Evolutionary conservation across 2,329 filamentous ascomycete genomes (phyloP).

Genomic region (Penicillium sp.): DNA sequence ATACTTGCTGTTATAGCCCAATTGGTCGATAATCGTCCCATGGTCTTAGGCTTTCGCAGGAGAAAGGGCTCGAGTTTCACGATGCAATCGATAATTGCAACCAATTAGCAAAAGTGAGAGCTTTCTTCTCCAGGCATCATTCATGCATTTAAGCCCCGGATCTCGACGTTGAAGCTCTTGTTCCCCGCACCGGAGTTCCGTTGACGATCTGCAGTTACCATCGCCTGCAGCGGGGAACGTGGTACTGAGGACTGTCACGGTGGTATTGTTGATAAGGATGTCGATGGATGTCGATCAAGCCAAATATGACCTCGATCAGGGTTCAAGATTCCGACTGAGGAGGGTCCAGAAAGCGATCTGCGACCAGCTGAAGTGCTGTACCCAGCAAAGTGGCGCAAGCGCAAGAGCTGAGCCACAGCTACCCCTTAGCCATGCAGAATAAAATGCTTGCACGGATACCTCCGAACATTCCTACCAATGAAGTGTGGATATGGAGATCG

Average conservation of each 20-base stretch:
- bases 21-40: conserved; percentile 2
- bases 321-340: background rate
- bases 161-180: background rate
- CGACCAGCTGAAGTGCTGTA: background rate
- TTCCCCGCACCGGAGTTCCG: conserved; percentile 18
- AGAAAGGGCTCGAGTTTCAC: background rate
- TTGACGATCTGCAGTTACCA: conserved; percentile 11
- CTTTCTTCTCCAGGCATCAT: background rate
- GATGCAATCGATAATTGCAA: background rate
- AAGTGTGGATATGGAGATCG: background rate
- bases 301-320: background rate
- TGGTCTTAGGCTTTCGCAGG: background rate
- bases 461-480: background rate
- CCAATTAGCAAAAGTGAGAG: background rate
- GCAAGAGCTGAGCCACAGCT: background rate
- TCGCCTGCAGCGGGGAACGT: conserved; percentile 8
- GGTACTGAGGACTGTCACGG: conserved; percentile 11
- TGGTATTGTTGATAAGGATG: conserved; percentile 7
- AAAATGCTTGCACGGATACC: background rate
- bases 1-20: conserved; percentile 9
- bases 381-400: background rate
- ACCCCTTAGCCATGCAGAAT: background rate
- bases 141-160: background rate
- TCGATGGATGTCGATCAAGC: background rate
- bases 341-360: background rate